Base-by-base conservation (phyloP, 164 flowering plant species). In the Magnolia sinica region DNA sequence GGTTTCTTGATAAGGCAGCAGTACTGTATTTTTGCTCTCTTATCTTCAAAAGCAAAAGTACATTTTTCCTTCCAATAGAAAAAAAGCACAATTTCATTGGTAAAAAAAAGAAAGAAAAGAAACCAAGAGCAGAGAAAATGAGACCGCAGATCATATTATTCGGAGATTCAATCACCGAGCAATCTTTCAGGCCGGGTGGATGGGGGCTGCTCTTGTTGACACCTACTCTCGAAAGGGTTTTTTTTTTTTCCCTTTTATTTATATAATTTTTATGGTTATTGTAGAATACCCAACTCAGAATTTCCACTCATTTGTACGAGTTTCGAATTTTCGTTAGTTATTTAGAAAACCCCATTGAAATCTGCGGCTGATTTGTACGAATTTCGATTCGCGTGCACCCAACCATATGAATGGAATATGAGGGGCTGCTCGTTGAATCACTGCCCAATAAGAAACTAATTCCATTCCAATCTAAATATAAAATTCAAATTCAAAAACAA, bases 111-210 rank as follows among this genome's bases (percentile, higher is more conserved):
- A 31, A 1, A 31, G 37, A 23, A 31, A 31, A 31, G 37, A 31
- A 31, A 55, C 16, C 29, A 31, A 68, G 27, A 14, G 93, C 76
- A 89, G 72, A 78, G 23, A 55, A 29, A 82, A 88, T 89, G 95
- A 91, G 99, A 85, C 90, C 95, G 16, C 82, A 85, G 70, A 85
- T 93, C 50, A 85, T 91, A n/a, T 59, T 95, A 58, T 93, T 95
- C 75, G 99, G 98, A 13, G 98, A 95, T 81, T 95, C 98, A n/a
- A 89, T 92, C 50, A 95, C 98, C 2, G 86, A 88, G 78, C 93
- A 88, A 68, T 93, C 98, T 7, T 92, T 91, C 85, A 27, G 87
- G 77, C 74, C 80, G 7, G 95, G 93, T 24, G 98, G 98, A 49
- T 95, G 98, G 98, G 96, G 64, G 88, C 98, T 22, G 71, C 96